Conservation (phyloP, 129 eudicot genomes). For the Kitagawia praeruptora region DNA sequence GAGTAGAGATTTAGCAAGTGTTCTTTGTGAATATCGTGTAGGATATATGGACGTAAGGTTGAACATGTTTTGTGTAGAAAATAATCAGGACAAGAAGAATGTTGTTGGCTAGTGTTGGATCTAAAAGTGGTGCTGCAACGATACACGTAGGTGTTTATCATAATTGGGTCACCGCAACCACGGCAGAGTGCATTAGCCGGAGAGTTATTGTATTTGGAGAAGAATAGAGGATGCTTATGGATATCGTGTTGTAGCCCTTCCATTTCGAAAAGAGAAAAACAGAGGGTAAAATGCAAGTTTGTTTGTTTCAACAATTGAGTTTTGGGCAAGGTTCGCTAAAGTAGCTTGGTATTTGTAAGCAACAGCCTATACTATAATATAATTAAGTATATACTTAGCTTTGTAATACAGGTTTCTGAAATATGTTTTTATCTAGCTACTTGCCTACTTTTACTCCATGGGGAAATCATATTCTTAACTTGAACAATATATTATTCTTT, state of each 20-base stretch:
- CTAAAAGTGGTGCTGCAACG: not conserved
- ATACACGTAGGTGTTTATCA: too few species aligned
- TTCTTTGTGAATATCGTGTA: not conserved
- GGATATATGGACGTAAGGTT: not conserved
- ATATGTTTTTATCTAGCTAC: too few species aligned
- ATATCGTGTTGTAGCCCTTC: not conserved
- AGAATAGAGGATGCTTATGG: slow-evolving; percentile 2
- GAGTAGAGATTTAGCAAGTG: not conserved
- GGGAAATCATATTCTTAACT: not conserved
- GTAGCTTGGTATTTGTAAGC: too few species aligned
- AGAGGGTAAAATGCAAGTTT: too few species aligned
- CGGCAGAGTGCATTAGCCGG: not conserved
- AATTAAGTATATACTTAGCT: too few species aligned
- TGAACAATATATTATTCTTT: not conserved
- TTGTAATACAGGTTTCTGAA: too few species aligned
- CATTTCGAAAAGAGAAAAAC: not conserved
- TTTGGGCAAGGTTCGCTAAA: too few species aligned
- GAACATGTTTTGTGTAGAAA: not conserved
- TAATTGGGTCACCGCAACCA: not conserved
- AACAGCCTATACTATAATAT: too few species aligned
- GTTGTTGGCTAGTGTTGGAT: not conserved
- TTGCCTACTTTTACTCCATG: not conserved
- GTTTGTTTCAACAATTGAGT: too few species aligned
- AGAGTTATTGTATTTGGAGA: not conserved
- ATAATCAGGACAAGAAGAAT: not conserved